A percentile compares a stretch with the other conserved stretches of the same genome.
phyloP scores from a whole-genome alignment of 176 grass and related monocot genomes.

The bread wheat (Triticum aestivum) region IWGSC_CS_RefSeq_v2.1 NC_057804.1:92406015-92406514 shows the following conservation, averaged over 20 bases:
- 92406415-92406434: not conserved
- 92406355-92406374: not conserved
- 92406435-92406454: not conserved
- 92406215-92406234: not conserved
- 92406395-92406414: not conserved
- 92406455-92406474: constrained; percentile 49
- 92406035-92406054: not conserved
- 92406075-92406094: not conserved
- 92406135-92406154: not conserved
- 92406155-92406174: not conserved
- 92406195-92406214: not conserved
- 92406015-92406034: not conserved
- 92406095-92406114: not conserved
- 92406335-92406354: constrained; percentile 14
- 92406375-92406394: not conserved
- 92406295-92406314: constrained; percentile 11
- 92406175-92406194: not conserved
- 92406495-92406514: constrained; percentile 60
- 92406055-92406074: not conserved
- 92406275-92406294: not conserved
- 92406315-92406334: not conserved
- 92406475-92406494: constrained; percentile 84
- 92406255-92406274: not conserved
- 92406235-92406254: not conserved
- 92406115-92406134: not conserved